Evolutionary conservation across 176 grass and related monocot genomes (phyloP).

Genomic region (Rhynchospora pubera): DNA sequence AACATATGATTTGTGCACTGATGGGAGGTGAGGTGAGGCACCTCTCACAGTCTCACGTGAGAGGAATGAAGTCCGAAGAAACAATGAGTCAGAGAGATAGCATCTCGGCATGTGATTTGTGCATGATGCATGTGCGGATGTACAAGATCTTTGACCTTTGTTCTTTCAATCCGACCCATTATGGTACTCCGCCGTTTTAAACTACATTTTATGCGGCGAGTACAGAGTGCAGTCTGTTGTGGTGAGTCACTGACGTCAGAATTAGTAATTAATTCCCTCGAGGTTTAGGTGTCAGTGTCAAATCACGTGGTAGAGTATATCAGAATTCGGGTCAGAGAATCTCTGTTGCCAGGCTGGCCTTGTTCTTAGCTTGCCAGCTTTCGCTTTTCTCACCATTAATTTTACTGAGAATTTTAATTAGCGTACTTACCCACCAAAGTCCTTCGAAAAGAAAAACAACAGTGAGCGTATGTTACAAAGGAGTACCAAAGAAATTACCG

Average conservation of each 20-base stretch:
- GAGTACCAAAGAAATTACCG: too few species aligned
- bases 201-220: neutral
- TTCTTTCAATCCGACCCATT: neutral
- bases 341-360: neutral
- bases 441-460: neutral
- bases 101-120: conserved; percentile 13
- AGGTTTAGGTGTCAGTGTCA: neutral
- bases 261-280: neutral
- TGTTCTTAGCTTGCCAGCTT: neutral
- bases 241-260: neutral
- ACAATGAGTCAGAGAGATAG: conserved; percentile 1
- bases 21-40: neutral
- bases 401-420: neutral
- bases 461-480: too few species aligned
- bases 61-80: neutral
- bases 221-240: neutral
- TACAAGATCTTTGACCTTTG: conserved; percentile 11
- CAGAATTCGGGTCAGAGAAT: neutral
- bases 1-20: neutral
- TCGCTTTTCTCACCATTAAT: neutral
- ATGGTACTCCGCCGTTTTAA: neutral
- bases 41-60: conserved; percentile 2
- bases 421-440: neutral
- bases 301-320: neutral
- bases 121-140: conserved; percentile 3